Evolutionary conservation across 345 rosid species (phyloP).

Genomic region (Turnera subulata): DNA sequence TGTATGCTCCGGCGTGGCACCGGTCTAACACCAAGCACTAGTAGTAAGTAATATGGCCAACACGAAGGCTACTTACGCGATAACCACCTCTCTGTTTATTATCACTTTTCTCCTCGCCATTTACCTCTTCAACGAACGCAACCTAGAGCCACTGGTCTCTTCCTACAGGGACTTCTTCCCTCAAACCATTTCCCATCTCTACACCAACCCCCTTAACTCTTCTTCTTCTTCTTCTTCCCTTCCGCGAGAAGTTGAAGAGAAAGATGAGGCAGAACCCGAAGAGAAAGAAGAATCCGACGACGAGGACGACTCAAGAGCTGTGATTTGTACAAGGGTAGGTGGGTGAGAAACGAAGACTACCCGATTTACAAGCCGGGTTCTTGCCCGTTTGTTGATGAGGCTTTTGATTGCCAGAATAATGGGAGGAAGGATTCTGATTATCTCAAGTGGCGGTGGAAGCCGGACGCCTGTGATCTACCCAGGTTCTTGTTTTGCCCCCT

Average conservation of each 20-base stretch:
- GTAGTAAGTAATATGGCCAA: no score
- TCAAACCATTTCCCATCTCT: conserved; percentile 13
- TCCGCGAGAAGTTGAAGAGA: no score
- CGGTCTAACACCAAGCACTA: no score
- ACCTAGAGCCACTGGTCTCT: conserved; percentile 46
- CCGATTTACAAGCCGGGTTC: conserved; percentile 72
- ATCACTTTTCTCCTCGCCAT: conserved; percentile 43
- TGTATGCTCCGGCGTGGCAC: no score
- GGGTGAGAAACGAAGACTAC: conserved; percentile 65
- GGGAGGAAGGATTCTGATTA: conserved; percentile 72
- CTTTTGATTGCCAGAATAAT: conserved; percentile 77
- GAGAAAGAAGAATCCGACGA: background rate
- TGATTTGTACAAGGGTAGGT: conserved; percentile 64
- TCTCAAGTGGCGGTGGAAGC: conserved; percentile 87
- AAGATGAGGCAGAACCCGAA: conserved; percentile 9
- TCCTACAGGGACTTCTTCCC: conserved; percentile 36
- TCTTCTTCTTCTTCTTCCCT: background rate
- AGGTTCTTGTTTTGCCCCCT: no score
- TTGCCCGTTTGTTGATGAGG: conserved; percentile 90
- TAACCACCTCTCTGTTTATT: conserved; percentile 33
- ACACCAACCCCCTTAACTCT: background rate
- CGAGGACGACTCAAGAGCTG: conserved; percentile 33
- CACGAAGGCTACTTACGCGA: conserved; percentile 27
- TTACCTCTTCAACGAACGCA: conserved; percentile 45
- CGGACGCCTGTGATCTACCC: conserved; percentile 89